Evolutionary conservation across 2,329 filamentous ascomycete species (phyloP), one percentile per base, ranked within the genome.

Genomic region (Tolypocladium cylindrosporum): DNA sequence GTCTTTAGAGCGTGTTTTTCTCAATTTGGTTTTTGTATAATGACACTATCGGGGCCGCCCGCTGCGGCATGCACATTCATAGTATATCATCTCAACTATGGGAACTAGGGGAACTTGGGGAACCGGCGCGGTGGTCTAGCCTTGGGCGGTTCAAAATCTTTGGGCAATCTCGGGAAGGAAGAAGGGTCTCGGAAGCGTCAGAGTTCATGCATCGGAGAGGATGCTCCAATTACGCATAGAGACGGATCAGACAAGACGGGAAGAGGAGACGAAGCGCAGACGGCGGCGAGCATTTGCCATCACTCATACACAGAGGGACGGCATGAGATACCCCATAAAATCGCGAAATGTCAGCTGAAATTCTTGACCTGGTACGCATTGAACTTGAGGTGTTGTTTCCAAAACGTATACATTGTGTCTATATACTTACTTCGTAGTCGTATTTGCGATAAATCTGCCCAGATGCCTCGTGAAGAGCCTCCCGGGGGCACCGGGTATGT

Each of bases 1-100:
- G 55, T 61, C 48, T 45, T 54, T 59, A 19, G 40, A 62, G 57
- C 59, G 59, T 57, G 55, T 60, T 57, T 60, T 59, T 60, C 57
- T 54, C 57, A 59, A 57, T 53, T 40, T 55, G 40, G 36, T 52
- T 63, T 61, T 60, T 57, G 55, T 57, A 59, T 51, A 54, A 52
- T 54, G 53, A 48, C 31, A 45, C 48, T 1, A 31, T 55, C 39
- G 16, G 39, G 36, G 39, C 39, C 10, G 53, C 24, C 53, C 14
- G 27, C 27, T 42, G 39, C 39, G 53, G 39, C 39, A 42, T 13
- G 27, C 53, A 41, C 34, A 34, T 43, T 31, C 39, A 55, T 41
- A 34, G 27, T 42, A 39, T 55, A 55, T 14, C 39, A 55, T 55
- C 39, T 51, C 48, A 36, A 36, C 31, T 36, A n/a, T 2, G 48